Evolutionary conservation across 257 asterid genomes (phyloP).

Genomic region (Anisodus acutangulus): DNA sequence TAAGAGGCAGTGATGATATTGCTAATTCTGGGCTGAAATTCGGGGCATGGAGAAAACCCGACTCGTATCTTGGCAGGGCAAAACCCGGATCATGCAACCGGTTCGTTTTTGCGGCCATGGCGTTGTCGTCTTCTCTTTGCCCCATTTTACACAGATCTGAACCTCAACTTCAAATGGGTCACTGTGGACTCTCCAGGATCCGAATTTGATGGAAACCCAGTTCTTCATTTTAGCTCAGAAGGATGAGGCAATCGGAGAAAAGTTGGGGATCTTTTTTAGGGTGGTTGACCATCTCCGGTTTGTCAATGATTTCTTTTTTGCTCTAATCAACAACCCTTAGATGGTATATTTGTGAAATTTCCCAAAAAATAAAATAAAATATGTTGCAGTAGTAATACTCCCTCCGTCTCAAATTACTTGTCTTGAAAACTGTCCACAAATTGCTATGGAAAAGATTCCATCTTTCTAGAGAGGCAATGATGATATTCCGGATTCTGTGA

Average conservation of each 20-base stretch:
- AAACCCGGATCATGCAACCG: background rate
- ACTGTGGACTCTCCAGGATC: no score
- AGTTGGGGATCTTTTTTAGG: background rate
- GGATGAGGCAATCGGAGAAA: background rate
- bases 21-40: background rate
- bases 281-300: no score
- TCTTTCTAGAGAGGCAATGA: background rate
- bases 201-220: no score
- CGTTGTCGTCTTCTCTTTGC: background rate
- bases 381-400: no score
- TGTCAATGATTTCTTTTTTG: no score
- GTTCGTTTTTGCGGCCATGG: background rate
- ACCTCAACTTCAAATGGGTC: background rate
- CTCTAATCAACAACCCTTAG: no score
- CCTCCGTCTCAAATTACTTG: no score
- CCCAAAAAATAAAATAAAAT: no score
- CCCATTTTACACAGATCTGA: slow-evolving; percentile 15
- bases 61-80: background rate
- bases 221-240: background rate
- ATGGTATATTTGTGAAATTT: no score
- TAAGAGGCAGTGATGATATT: background rate
- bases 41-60: background rate
- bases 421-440: background rate
- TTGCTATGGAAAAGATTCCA: background rate
- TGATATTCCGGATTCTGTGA: background rate